These are phyloP conservation scores for Calamus simplicifolius DNA, from an alignment of 176 grass and related monocot species.

Conservation along the genomic window DNA sequence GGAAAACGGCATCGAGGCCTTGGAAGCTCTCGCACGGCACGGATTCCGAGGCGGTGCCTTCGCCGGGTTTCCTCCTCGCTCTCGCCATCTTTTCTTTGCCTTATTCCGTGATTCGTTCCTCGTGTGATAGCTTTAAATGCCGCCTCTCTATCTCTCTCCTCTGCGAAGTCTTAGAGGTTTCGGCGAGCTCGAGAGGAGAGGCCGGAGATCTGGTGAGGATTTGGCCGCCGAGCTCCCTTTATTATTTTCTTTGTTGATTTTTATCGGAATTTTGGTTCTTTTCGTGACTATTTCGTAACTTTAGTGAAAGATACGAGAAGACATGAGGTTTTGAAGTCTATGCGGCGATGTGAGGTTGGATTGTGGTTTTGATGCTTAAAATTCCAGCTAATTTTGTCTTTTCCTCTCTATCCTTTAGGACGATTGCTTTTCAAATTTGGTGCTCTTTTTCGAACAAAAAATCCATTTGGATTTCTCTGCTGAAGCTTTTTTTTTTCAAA, in stretches of 20 bases:
- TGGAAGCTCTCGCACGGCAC: constrained; percentile 1
- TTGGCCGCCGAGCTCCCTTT: constrained; percentile 4
- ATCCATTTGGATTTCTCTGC: too few species aligned
- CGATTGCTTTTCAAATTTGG: too few species aligned
- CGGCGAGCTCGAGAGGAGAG: constrained; percentile 19
- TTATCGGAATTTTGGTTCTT: neutral
- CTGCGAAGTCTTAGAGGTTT: constrained; percentile 5
- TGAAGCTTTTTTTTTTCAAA: too few species aligned
- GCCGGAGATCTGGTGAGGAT: constrained; percentile 38
- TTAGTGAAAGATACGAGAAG: too few species aligned
- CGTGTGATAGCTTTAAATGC: constrained; percentile 21
- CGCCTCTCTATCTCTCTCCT: neutral
- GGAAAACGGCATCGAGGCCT: neutral
- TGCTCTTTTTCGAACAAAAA: too few species aligned
- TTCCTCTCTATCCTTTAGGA: too few species aligned
- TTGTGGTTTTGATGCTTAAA: too few species aligned
- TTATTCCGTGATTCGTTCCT: constrained; percentile 22
- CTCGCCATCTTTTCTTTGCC: constrained; percentile 20
- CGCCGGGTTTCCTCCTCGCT: neutral
- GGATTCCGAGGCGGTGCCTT: constrained; percentile 15
- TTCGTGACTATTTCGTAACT: too few species aligned
- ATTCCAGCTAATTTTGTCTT: too few species aligned
- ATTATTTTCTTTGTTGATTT: constrained; percentile 3
- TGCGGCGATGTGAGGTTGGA: too few species aligned
- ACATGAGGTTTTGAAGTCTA: too few species aligned